Evolutionary conservation across 208 protist species (phyloP).

Genomic region (Leishmania braziliensis): DNA sequence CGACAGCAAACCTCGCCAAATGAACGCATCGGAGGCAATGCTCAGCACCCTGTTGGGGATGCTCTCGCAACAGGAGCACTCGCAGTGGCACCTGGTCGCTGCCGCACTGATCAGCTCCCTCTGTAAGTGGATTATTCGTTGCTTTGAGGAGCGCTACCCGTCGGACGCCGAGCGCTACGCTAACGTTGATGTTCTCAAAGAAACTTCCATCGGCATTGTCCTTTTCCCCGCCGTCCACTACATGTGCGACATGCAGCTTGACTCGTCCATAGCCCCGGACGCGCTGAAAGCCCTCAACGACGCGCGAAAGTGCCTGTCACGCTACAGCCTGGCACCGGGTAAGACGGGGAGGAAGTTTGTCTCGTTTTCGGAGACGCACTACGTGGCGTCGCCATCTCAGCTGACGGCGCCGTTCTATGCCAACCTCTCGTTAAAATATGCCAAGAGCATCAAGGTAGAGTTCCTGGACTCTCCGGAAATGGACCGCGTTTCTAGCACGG

Average conservation of each 20-base stretch:
- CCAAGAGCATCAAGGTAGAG: conserved; percentile 56
- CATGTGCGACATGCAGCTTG: conserved; percentile 65
- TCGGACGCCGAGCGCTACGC: conserved; percentile 26
- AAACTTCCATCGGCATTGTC: conserved; percentile 77
- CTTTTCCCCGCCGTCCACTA: conserved; percentile 82
- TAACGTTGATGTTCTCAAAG: conserved; percentile 49
- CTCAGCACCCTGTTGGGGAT: conserved; percentile 66
- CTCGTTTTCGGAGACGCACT: conserved; percentile 64
- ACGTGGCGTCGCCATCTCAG: conserved; percentile 48
- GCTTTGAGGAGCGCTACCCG: conserved; percentile 54
- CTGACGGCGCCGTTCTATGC: conserved; percentile 39
- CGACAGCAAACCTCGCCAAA: conserved; percentile 19
- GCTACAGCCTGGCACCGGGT: conserved; percentile 26
- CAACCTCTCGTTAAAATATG: conserved; percentile 63
- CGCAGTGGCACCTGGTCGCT: conserved; percentile 81
- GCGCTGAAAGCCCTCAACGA: conserved; percentile 71
- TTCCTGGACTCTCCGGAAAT: conserved; percentile 15
- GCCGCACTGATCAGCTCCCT: conserved; percentile 74
- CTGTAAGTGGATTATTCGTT: conserved; percentile 56
- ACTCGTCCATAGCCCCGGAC: conserved; percentile 52
- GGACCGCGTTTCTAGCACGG: conserved; percentile 10
- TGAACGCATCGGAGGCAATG: conserved; percentile 52
- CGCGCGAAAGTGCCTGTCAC: conserved; percentile 48
- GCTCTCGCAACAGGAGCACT: conserved; percentile 59
- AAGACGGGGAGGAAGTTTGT: conserved; percentile 23